Percentiles rank a stretch among this genome's conserved stretches.
Evolutionary conservation across 192 early-diverging fungal species (phyloP).

Genomic region (Linnemannia zychae): DNA sequence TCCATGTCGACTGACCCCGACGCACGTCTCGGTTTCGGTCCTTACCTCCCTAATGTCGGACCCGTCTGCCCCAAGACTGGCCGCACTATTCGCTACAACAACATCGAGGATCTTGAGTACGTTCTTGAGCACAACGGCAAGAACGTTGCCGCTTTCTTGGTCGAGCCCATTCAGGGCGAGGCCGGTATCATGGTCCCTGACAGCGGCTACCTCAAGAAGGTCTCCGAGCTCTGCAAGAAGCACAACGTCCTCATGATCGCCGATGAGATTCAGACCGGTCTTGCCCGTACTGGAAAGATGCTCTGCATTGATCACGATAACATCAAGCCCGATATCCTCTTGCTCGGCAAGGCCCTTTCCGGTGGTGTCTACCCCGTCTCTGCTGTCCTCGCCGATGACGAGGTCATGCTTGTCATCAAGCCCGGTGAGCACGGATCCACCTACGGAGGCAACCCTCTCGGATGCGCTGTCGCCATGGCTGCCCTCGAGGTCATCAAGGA

Average conservation of each 20-base stretch:
- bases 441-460: constrained; percentile 98
- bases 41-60: constrained; percentile 91
- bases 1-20: constrained; percentile 96
- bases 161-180: constrained; percentile 99
- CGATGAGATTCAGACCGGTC: constrained; percentile 98
- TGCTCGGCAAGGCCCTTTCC: constrained; percentile 98
- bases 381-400: constrained; percentile 88
- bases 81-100: constrained; percentile 83
- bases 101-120: constrained; percentile 88
- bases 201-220: constrained; percentile 89
- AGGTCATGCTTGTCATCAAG: constrained; percentile 85
- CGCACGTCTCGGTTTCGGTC: constrained; percentile 89
- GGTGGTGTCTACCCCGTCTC: constrained; percentile 98
- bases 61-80: constrained; percentile 83
- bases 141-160: constrained; percentile 92
- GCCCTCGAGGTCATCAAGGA: constrained; percentile 96
- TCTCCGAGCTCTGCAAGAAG: constrained; percentile 94
- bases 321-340: constrained; percentile 92
- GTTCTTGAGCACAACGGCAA: constrained; percentile 87
- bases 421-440: constrained; percentile 98
- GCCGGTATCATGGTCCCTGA: constrained; percentile 97
- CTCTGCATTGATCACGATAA: constrained; percentile 95
- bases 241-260: constrained; percentile 98
- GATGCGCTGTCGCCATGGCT: constrained; percentile 93
- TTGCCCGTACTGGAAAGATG: constrained; percentile 94